phyloP scores from a whole-genome alignment of 768 basidiomycete genomes.

The Termitomyces titanicus region DNA sequence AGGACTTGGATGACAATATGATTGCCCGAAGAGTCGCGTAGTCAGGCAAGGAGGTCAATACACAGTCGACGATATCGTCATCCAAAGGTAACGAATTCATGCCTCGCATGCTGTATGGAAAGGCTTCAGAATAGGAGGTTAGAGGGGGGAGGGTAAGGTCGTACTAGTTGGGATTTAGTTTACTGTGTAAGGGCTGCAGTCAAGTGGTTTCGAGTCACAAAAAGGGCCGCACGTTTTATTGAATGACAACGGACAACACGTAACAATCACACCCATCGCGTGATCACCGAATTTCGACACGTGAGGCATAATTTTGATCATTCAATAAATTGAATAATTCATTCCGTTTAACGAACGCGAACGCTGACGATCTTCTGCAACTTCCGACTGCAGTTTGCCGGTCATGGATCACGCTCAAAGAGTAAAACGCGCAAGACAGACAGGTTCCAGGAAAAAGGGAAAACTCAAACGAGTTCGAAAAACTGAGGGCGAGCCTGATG shows the following conservation, averaged over 20 bases:
- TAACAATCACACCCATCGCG: constrained; percentile 1
- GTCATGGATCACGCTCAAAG: constrained; percentile 27
- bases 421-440: constrained; percentile 59
- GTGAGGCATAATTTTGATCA: constrained; percentile 1
- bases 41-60: constrained; percentile 24
- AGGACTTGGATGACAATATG: constrained; percentile 25
- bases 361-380: not conserved
- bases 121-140: not conserved
- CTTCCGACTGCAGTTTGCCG: not conserved
- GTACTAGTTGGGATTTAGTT: too few relatives aligned
- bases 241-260: constrained; percentile 1
- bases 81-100: constrained; percentile 20
- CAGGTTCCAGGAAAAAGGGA: constrained; percentile 63
- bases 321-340: too few relatives aligned
- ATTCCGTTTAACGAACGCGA: not conserved
- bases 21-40: constrained; percentile 22
- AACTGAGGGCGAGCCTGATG: constrained; percentile 11
- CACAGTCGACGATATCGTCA: constrained; percentile 27
- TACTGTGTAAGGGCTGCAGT: not conserved
- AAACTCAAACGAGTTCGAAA: constrained; percentile 31
- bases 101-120: constrained; percentile 7
- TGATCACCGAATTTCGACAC: constrained; percentile 3
- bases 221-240: not conserved
- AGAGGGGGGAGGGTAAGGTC: too few relatives aligned
- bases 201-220: not conserved